These are phyloP conservation scores for Gomphus sp. DNA, from an alignment of 1,284 basidiomycete species.

Conservation along the genomic window DNA sequence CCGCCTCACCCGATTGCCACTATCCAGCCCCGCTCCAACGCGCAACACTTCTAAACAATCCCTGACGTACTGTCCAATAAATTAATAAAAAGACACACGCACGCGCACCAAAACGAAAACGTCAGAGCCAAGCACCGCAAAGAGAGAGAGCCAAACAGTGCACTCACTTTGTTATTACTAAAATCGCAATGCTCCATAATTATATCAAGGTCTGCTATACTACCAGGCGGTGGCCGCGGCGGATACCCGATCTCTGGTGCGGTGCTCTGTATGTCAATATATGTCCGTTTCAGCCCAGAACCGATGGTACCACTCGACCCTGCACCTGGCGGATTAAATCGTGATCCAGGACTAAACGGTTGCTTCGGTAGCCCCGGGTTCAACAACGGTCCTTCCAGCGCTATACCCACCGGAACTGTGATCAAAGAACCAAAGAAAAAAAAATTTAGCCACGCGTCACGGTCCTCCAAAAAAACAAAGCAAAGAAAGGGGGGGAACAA, in stretches of 20 bases:
- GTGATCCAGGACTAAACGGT: slow-evolving; percentile 20
- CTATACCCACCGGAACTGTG: slow-evolving; percentile 66
- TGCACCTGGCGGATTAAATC: slow-evolving; percentile 32
- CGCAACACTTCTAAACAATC: slow-evolving; percentile 70
- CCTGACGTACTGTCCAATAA: slow-evolving; percentile 49
- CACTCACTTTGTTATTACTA: slow-evolving; percentile 60
- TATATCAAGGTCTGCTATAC: slow-evolving; percentile 78
- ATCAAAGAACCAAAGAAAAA: neutral
- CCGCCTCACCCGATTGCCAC: slow-evolving; percentile 45
- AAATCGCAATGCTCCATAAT: slow-evolving; percentile 89
- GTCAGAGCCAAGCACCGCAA: neutral
- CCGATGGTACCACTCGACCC: slow-evolving; percentile 40
- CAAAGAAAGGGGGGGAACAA: too few relatives aligned
- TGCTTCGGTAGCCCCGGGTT: slow-evolving; percentile 54
- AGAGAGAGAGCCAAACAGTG: slow-evolving; percentile 1
- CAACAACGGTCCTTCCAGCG: slow-evolving; percentile 41
- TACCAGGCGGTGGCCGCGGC: slow-evolving; percentile 73
- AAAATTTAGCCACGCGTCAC: neutral
- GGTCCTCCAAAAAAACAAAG: neutral
- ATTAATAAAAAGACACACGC: too few relatives aligned
- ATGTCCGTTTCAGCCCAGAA: slow-evolving; percentile 65
- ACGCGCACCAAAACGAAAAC: too few relatives aligned
- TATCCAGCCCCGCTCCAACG: slow-evolving; percentile 57
- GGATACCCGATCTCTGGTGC: slow-evolving; percentile 63
- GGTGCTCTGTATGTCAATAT: slow-evolving; percentile 56